Conservation (phyloP, 208 protist genomes). For the Leishmania aethiopica region DNA sequence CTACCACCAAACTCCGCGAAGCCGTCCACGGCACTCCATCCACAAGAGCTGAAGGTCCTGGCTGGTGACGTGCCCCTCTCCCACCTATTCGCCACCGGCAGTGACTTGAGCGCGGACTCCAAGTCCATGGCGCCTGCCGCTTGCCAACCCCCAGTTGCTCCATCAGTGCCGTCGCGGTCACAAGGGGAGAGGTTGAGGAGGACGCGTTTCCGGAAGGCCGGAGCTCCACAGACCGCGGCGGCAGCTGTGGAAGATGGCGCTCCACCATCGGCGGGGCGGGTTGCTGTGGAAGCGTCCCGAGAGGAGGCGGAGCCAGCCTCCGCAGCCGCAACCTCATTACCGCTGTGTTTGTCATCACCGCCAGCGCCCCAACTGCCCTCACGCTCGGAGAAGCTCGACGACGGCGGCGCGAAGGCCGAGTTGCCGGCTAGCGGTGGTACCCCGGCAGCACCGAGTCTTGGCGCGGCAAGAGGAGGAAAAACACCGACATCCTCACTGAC, state of each 20-base stretch:
- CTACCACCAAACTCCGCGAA: not conserved
- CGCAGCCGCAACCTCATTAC: not conserved
- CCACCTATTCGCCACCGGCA: not conserved
- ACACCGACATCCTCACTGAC: not conserved
- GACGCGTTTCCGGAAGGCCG: not conserved
- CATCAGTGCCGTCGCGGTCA: not conserved
- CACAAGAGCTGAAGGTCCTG: not conserved
- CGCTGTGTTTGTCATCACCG: not conserved
- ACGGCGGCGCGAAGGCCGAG: not conserved
- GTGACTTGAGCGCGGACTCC: not conserved
- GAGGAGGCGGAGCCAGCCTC: not conserved
- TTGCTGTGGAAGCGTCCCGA: not conserved
- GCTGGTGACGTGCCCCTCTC: slow-evolving; percentile 4
- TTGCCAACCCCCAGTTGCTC: not conserved
- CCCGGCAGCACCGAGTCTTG: not conserved
- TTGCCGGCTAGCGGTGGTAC: not conserved
- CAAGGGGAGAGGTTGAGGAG: not conserved
- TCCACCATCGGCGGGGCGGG: not conserved
- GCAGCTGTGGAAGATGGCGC: not conserved
- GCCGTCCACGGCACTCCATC: not conserved
- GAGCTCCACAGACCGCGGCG: not conserved
- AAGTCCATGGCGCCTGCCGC: not conserved
- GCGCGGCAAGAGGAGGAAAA: not conserved
- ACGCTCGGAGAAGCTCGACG: not conserved
- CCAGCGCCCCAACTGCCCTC: not conserved